Conservation (phyloP, 2,329 filamentous ascomycete species). For the Pseudocercospora crystallina region DNA sequence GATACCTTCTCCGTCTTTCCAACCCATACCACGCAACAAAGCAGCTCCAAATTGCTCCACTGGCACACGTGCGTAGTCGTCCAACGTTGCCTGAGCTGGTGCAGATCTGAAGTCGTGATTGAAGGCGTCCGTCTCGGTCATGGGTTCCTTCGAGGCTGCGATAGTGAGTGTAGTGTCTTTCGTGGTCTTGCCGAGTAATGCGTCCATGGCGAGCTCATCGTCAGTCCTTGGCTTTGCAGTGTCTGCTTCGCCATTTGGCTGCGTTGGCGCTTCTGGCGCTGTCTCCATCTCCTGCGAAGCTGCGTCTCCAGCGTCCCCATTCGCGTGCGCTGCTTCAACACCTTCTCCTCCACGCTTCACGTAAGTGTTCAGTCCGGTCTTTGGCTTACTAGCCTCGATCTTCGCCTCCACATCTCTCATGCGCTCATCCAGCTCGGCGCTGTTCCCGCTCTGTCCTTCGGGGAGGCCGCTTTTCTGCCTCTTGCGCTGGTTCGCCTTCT, state of each 20-base stretch:
- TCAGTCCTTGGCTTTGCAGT: slow-evolving; percentile 45
- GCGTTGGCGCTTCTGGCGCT: slow-evolving; percentile 24
- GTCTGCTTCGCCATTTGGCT: slow-evolving; percentile 7
- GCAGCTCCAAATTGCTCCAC: slow-evolving; percentile 94
- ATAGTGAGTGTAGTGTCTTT: slow-evolving; percentile 41
- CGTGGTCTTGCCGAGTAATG: slow-evolving; percentile 42
- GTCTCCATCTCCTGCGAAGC: slow-evolving; percentile 6
- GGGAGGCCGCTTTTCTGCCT: slow-evolving; percentile 60
- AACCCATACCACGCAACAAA: slow-evolving; percentile 89
- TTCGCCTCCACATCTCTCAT: slow-evolving; percentile 29
- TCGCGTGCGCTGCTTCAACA: slow-evolving; percentile 22
- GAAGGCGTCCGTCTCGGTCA: slow-evolving; percentile 37
- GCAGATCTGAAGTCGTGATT: slow-evolving; percentile 65
- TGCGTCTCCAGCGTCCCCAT: slow-evolving; percentile 22
- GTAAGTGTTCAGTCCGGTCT: slow-evolving; percentile 54
- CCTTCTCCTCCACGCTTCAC: slow-evolving; percentile 24
- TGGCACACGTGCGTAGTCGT: slow-evolving; percentile 83
- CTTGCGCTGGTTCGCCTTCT: slow-evolving; percentile 50
- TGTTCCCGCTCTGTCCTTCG: slow-evolving; percentile 30
- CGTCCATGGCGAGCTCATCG: slow-evolving; percentile 57
- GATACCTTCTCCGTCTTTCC: slow-evolving; percentile 69
- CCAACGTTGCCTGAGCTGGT: slow-evolving; percentile 72
- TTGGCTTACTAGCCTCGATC: slow-evolving; percentile 45
- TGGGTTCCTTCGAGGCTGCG: slow-evolving; percentile 29
- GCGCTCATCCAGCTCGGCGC: slow-evolving; percentile 23